Base-by-base conservation (phyloP, 2,329 filamentous ascomycete species). In the Grosmannia penicillata region DNA sequence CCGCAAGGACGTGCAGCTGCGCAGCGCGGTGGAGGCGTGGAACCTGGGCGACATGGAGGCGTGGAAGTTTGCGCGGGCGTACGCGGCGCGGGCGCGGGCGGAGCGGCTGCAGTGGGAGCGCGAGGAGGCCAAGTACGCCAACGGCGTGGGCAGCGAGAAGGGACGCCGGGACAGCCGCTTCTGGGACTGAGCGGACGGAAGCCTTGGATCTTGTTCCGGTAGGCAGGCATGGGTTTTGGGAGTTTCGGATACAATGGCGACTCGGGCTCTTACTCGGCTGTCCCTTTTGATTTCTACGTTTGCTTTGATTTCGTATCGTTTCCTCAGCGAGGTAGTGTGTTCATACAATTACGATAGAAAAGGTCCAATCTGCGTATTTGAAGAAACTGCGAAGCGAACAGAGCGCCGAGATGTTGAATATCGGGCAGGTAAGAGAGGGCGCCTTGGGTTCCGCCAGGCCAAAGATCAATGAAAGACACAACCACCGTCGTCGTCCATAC, bases 31-130 rank as follows among this genome's bases (percentile, higher is more conserved):
- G n/a, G 74, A 78, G 52, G 69, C 72, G 10, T 78, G 74, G 74
- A 77, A 74, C 52, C 53, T 85, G 46, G 79, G 75, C 0, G 82
- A 89, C 49, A 78, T 76, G 1, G 82, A 89, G 56, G 75, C 75
- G 1, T 89, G 82, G 82, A 73, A 72, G 49, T 87, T 87, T 51
- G 68, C 76, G 6, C 62, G 76, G 27, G 80, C 82, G 0, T 84
- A 71, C 45, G 60, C 75, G 36, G 79, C 78, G 15, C 60, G 80
- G 27, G 61, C 69, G 30, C 59, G 65, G 21, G 62, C 78, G 33
- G 80, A 85, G 62, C 62, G 79, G 40, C 54, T 63, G 47, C 63
- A 70, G 49, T 87, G 80, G 78, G 78, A 83, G 53, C 70, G 77
- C 44, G 71, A 80, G 43, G 78, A 84, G 59, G 66, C 66, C 45